phyloP scores from a whole-genome alignment of 257 asterid species.

The Apocynum venetum region DNA sequence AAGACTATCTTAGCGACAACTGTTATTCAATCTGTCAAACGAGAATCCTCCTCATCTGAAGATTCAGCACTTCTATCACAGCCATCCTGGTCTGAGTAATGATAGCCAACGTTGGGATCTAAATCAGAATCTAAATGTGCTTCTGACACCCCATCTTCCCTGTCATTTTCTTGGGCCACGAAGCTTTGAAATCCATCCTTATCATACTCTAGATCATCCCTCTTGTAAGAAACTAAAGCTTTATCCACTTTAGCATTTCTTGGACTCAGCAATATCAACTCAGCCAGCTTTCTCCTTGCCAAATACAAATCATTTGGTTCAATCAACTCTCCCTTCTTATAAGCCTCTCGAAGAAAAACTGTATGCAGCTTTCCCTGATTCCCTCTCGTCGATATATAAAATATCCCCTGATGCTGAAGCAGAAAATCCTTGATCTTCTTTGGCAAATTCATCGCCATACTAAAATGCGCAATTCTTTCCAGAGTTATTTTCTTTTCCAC shows the following conservation, averaged over 20 bases:
- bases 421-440: constrained; percentile 81
- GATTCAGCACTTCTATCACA: constrained; percentile 10
- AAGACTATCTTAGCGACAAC: background rate
- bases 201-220: constrained; percentile 37
- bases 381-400: constrained; percentile 77
- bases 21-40: constrained; percentile 5
- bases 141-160: constrained; percentile 19
- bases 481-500: constrained; percentile 77
- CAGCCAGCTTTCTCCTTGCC: constrained; percentile 75
- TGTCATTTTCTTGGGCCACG: constrained; percentile 13
- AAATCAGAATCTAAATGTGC: constrained; percentile 26
- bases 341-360: constrained; percentile 82
- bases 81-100: constrained; percentile 32
- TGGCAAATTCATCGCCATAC: constrained; percentile 74
- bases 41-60: background rate
- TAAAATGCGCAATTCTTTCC: constrained; percentile 80
- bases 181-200: constrained; percentile 21
- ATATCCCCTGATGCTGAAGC: constrained; percentile 87
- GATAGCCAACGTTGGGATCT: constrained; percentile 22
- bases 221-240: constrained; percentile 46
- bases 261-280: constrained; percentile 62
- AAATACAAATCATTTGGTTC: constrained; percentile 70
- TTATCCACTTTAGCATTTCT: constrained; percentile 52
- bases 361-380: constrained; percentile 82
- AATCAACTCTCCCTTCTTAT: constrained; percentile 74